Conservation (phyloP, 768 basidiomycete genomes). For the Kondoa subrosea region DNA sequence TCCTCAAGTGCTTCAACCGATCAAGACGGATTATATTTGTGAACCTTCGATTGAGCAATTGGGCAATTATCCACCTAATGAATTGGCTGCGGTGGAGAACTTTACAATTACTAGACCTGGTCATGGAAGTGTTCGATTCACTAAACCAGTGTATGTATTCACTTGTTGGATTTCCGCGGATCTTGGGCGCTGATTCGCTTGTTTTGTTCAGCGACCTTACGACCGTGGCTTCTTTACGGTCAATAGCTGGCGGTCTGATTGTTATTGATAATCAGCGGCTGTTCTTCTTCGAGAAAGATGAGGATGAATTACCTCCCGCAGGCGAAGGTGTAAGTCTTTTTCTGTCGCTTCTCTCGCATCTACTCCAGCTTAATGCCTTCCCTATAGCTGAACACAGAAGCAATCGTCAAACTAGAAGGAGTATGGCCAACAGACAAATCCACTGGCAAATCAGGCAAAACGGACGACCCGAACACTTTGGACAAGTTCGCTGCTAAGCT, state of each 20-base stretch:
- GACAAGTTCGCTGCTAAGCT: neutral
- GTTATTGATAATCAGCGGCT: neutral
- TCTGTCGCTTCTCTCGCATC: neutral
- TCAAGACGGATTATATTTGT: neutral
- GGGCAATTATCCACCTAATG: neutral
- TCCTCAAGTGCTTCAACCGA: neutral
- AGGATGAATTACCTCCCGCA: neutral
- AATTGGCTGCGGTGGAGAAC: neutral
- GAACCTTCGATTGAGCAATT: slow-evolving; percentile 3
- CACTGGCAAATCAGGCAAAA: slow-evolving; percentile 1
- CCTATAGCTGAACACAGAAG: neutral
- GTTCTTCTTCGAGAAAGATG: neutral
- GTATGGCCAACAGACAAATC: neutral
- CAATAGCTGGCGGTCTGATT: slow-evolving; percentile 1
- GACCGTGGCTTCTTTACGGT: neutral
- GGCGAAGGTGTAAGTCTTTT: slow-evolving; percentile 1
- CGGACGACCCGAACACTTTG: slow-evolving; percentile 1
- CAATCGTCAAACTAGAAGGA: neutral
- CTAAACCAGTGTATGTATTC: neutral
- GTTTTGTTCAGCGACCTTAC: neutral
- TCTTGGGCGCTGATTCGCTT: no score
- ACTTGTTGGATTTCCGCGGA: slow-evolving; percentile 2
- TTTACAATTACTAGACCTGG: slow-evolving; percentile 1
- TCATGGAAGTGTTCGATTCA: neutral
- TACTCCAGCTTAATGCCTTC: neutral